A percentile compares a stretch with the other conserved stretches of the same genome.
phyloP scores from a whole-genome alignment of 1,139 yeast species.

The Candida pseudoviswanathii region DNA sequence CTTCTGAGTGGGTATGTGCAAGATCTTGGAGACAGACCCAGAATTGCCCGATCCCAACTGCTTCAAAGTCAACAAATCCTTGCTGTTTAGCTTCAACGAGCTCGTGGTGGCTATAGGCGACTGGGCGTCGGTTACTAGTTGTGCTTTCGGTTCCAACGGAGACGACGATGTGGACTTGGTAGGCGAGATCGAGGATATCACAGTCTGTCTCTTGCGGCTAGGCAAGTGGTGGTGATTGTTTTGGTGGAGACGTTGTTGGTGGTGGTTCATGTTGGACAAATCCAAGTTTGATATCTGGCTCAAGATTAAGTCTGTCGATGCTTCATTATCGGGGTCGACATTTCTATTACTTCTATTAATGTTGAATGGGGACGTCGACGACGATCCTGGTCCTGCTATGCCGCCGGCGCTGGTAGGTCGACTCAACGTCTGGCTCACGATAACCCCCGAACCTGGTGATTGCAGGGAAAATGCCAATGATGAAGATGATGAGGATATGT shows the following conservation, averaged over 20 bases:
- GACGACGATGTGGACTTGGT: constrained; percentile 36
- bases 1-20: constrained; percentile 85
- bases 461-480: constrained; percentile 6
- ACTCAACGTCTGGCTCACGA: constrained; percentile 14
- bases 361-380: constrained; percentile 13
- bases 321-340: constrained; percentile 32
- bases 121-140: constrained; percentile 16
- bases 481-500: constrained; percentile 4
- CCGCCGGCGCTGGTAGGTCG: constrained; percentile 13
- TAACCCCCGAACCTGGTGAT: constrained; percentile 10
- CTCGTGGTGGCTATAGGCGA: constrained; percentile 45
- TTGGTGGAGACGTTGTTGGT: constrained; percentile 7
- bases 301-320: constrained; percentile 27
- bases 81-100: constrained; percentile 51
- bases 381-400: neutral
- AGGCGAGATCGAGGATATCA: constrained; percentile 48
- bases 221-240: constrained; percentile 10
- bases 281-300: constrained; percentile 36
- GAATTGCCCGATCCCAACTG: constrained; percentile 92
- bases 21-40: constrained; percentile 86
- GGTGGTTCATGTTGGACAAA: constrained; percentile 13
- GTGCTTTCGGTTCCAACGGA: constrained; percentile 16
- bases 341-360: constrained; percentile 25
- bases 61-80: constrained; percentile 73
- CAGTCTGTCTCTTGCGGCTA: constrained; percentile 41